Conservation (phyloP, 139 green algal genomes). For the Ettlia oleoabundans region DNA sequence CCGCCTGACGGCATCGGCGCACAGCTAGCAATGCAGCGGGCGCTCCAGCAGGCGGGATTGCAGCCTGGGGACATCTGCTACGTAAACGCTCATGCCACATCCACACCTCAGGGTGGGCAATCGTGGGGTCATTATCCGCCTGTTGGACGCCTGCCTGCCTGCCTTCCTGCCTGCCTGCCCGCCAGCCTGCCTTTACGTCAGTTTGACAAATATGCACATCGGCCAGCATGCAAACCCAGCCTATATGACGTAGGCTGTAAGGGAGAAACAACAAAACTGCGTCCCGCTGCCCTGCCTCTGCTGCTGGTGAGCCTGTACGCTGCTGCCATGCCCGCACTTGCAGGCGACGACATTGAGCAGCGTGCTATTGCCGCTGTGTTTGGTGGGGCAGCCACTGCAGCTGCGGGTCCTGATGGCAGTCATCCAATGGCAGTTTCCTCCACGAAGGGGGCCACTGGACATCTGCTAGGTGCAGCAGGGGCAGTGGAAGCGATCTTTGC, state of each 20-base stretch:
- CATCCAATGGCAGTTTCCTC: constrained; percentile 71
- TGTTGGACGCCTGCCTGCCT: no score
- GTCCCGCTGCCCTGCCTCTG: no score
- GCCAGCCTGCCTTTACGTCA: no score
- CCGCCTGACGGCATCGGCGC: constrained; percentile 63
- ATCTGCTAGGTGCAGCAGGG: constrained; percentile 94
- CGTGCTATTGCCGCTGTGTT: constrained; percentile 80
- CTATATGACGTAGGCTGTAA: no score
- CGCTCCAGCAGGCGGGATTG: constrained; percentile 62
- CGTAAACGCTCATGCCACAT: constrained; percentile 94
- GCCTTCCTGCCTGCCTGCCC: no score
- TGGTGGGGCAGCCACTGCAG: constrained; percentile 34
- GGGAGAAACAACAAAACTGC: no score
- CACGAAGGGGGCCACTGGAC: constrained; percentile 91
- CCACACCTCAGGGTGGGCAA: constrained; percentile 68
- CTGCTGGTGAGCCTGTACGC: no score
- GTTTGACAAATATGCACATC: no score
- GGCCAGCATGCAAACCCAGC: no score
- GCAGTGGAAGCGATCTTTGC: constrained; percentile 84
- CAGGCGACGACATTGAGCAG: constrained; percentile 84
- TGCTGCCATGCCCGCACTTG: background rate
- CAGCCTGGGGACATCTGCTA: constrained; percentile 71
- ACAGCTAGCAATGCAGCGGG: constrained; percentile 65
- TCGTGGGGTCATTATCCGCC: no score
- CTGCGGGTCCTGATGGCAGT: background rate